Base-by-base conservation (phyloP, 192 early-diverging fungal genomes). In the Phlyctochytrium bullatum region DNA sequence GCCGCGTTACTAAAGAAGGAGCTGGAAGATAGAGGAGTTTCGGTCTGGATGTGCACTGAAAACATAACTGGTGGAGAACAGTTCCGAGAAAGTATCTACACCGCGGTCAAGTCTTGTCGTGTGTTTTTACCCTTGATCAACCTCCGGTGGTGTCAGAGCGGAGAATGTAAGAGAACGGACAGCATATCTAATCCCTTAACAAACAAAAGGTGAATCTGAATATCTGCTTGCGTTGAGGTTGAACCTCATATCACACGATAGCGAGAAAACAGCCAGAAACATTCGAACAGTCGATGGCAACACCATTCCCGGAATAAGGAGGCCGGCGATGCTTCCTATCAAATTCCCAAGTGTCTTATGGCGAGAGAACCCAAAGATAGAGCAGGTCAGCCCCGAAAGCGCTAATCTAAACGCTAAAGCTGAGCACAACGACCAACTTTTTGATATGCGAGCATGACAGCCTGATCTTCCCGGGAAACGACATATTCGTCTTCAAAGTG, bases 211-310 rank as follows among this genome's bases (percentile, higher is more conserved):
- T 47, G 40, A 47, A 47, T 20, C 6, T 33, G 68, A 69, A 36
- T 62, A 63, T 50, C 47, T 30, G 4, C 68, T 62, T 12, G 68
- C 68, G 29, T 23, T 69, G 3, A 28, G 68, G 12, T 59, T 57
- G 30, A 69, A 69, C 51, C 34, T 69, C 0, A 69, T 69, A 32
- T 62, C 60, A 2, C 68, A 69, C 32, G 68, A 69, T 34, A 52
- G 60, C 10, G 61, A 51, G 20, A 60, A 59, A 28, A 69, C 68
- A 6, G 3, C 2, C 12, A 59, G 61, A 27, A 51, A 24, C 17
- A 63, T 69, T 24, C 17, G 3, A 2, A 30, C 59, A 2, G 60
- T 12, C 6, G 33, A 53, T 24, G 47, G 27, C 20, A 40, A 51
- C 61, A 24, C 27, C 6, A 34, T 69, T 50, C 47, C 68, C 3